Evolutionary conservation across 2,329 filamentous ascomycete species (phyloP).

Genomic region (Cladophialophora chaetospira): DNA sequence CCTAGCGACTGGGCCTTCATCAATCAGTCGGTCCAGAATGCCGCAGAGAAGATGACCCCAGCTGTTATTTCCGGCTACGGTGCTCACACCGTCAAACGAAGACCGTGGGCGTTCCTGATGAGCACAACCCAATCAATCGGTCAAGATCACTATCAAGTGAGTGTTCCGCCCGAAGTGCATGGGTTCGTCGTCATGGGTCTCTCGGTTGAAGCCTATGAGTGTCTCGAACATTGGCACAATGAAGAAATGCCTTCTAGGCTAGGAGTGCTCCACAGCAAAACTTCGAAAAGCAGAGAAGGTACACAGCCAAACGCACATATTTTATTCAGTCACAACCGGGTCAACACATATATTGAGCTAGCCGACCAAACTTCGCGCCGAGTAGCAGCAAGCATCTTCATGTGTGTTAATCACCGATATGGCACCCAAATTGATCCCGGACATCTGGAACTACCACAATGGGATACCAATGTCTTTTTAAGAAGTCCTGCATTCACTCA

Average conservation of each 20-base stretch:
- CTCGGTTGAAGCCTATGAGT: conserved; percentile 11
- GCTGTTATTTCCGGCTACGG: background rate
- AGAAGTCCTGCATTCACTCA: background rate
- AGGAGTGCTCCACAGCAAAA: too few species aligned
- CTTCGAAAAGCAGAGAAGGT: too few species aligned
- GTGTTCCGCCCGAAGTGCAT: background rate
- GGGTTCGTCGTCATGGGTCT: conserved; percentile 25
- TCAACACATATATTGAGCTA: background rate
- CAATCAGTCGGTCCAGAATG: background rate
- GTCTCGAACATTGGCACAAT: background rate
- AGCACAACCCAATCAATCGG: too few species aligned
- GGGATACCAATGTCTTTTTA: background rate
- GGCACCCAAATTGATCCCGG: background rate
- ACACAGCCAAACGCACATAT: too few species aligned
- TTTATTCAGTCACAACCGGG: too few species aligned
- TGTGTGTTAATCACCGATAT: background rate
- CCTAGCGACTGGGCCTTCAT: conserved; percentile 10
- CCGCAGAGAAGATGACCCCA: conserved; percentile 13
- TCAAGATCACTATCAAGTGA: too few species aligned
- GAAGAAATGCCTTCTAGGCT: conserved; percentile 10
- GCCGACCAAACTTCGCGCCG: background rate
- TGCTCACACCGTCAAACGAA: background rate
- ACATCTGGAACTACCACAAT: background rate
- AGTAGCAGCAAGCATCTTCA: background rate
- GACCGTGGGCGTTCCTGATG: background rate